A percentile compares a stretch with the other conserved stretches of the same genome.
phyloP scores from a whole-genome alignment of 805 yeast genomes.

The Cyberlindnera americana region DNA sequence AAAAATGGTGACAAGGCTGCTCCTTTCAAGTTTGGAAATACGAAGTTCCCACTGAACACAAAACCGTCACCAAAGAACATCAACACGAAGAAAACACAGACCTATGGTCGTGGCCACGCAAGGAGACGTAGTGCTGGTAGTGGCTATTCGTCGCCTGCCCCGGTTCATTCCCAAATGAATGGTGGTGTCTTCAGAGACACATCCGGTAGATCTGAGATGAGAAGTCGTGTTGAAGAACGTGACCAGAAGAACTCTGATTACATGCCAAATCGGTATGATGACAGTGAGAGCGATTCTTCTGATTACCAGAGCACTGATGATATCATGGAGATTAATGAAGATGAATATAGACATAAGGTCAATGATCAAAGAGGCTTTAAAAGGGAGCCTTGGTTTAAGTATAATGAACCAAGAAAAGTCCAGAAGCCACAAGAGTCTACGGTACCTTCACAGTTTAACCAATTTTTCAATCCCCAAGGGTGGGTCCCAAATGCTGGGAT shows the following conservation, averaged over 20 bases:
- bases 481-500: too few species aligned
- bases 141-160: slow-evolving; percentile 6
- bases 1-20: background rate
- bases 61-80: slow-evolving; percentile 9
- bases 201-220: slow-evolving; percentile 2
- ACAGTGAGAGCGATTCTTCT: too few species aligned
- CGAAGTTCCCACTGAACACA: slow-evolving; percentile 1
- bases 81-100: slow-evolving; percentile 2
- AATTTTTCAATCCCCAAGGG: too few species aligned
- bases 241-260: background rate
- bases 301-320: background rate
- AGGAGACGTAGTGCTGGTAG: slow-evolving; percentile 3
- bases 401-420: background rate
- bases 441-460: too few species aligned
- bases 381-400: background rate
- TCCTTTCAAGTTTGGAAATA: background rate
- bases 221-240: slow-evolving; percentile 1
- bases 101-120: slow-evolving; percentile 3
- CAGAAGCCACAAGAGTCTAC: too few species aligned
- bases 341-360: background rate
- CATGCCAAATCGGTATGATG: too few species aligned
- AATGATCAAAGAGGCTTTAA: background rate
- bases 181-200: background rate
- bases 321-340: background rate
- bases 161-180: background rate